These are phyloP conservation scores for Macrotyloma uniflorum DNA, from an alignment of 306 rosid species.

Conservation along the genomic window DNA sequence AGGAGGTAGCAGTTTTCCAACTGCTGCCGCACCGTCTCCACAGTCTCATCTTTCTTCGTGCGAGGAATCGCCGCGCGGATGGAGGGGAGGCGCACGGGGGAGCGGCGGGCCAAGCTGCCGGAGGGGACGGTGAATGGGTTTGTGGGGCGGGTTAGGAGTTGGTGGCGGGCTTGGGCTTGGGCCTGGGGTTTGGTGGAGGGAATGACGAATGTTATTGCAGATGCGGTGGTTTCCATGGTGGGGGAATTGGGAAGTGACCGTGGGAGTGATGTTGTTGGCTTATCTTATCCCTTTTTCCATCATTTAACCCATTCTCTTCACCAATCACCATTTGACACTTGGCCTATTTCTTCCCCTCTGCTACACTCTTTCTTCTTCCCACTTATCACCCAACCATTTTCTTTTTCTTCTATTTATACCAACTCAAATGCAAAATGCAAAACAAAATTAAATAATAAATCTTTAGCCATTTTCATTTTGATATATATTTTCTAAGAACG, in stretches of 20 bases:
- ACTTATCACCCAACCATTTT: too few species aligned
- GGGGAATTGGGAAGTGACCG: not conserved
- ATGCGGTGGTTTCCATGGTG: slow-evolving; percentile 76
- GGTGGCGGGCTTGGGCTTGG: slow-evolving; percentile 42
- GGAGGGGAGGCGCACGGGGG: slow-evolving; percentile 23
- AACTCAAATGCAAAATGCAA: too few species aligned
- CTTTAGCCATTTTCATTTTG: too few species aligned
- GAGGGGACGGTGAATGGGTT: slow-evolving; percentile 42
- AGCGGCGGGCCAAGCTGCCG: not conserved
- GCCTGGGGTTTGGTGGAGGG: slow-evolving; percentile 53
- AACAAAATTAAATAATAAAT: too few species aligned
- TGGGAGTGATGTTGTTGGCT: not conserved
- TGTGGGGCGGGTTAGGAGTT: slow-evolving; percentile 44
- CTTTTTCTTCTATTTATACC: too few species aligned
- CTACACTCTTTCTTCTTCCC: too few species aligned
- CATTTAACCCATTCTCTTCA: not conserved
- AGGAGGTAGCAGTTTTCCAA: slow-evolving; percentile 79
- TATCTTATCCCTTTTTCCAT: slow-evolving; percentile 38
- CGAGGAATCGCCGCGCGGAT: slow-evolving; percentile 82
- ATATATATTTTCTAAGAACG: too few species aligned
- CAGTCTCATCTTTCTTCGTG: slow-evolving; percentile 75
- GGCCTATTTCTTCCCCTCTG: not conserved
- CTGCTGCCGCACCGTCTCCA: slow-evolving; percentile 65
- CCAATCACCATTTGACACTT: not conserved
- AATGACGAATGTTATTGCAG: slow-evolving; percentile 47